phyloP scores from a whole-genome alignment of 1,139 yeast genomes.

The Hyphopichia buzzinii region DNA sequence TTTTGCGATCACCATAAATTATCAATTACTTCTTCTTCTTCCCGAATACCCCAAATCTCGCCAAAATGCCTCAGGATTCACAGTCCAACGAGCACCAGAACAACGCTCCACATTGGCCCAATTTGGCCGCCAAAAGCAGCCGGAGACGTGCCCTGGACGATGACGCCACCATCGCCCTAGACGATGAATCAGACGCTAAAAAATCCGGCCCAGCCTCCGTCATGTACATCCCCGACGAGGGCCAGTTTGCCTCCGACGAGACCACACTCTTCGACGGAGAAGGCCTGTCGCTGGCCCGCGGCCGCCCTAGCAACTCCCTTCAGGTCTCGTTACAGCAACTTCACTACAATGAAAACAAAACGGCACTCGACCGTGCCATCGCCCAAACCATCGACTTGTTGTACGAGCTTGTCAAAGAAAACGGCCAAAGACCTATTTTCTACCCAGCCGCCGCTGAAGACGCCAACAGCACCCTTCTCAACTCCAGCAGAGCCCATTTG shows the following conservation, averaged over 20 bases:
- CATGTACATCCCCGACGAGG: conserved; percentile 33
- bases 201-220: conserved; percentile 21
- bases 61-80: background rate
- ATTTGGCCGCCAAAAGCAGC: background rate
- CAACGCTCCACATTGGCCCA: background rate
- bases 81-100: background rate
- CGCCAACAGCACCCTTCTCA: conserved; percentile 34
- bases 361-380: conserved; percentile 62
- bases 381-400: conserved; percentile 54
- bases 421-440: conserved; percentile 59
- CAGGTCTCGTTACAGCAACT: conserved; percentile 60
- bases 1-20: too few relatives aligned
- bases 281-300: conserved; percentile 15
- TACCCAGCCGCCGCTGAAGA: conserved; percentile 53
- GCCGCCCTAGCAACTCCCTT: conserved; percentile 10
- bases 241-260: conserved; percentile 23
- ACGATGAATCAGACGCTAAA: conserved; percentile 15
- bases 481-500: conserved; percentile 46
- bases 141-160: background rate
- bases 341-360: conserved; percentile 66
- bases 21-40: too few relatives aligned
- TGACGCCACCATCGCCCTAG: conserved; percentile 3
- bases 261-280: conserved; percentile 29
- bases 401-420: conserved; percentile 53
- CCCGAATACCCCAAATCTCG: too few relatives aligned